phyloP scores from a whole-genome alignment of 2,329 filamentous ascomycete genomes.

The Alternaria brassicae region DNA sequence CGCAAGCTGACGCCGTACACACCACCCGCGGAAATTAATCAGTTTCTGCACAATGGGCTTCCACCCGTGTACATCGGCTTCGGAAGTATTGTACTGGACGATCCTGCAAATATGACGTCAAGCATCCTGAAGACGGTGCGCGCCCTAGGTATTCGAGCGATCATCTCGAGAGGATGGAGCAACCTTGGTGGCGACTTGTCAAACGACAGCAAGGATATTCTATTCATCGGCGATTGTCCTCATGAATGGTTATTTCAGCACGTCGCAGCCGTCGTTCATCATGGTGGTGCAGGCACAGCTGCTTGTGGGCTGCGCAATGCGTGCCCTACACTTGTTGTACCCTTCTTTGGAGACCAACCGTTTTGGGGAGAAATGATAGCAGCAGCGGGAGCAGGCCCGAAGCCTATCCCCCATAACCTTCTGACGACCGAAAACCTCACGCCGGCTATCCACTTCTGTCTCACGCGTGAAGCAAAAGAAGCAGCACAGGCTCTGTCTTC shows the following conservation, averaged over 20 bases:
- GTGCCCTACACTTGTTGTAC: conserved; percentile 78
- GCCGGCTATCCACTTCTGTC: conserved; percentile 31
- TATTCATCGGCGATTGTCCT: conserved; percentile 72
- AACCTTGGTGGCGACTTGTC: conserved; percentile 19
- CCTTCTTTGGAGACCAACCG: conserved; percentile 66
- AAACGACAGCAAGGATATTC: conserved; percentile 46
- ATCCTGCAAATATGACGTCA: conserved; percentile 54
- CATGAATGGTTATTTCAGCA: conserved; percentile 87
- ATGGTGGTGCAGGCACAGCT: conserved; percentile 86
- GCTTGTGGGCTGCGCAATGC: conserved; percentile 79
- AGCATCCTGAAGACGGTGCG: conserved; percentile 57
- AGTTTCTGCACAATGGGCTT: conserved; percentile 58
- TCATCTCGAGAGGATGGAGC: conserved; percentile 13
- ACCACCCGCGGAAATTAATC: conserved; percentile 49
- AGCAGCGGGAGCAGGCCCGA: conserved; percentile 39
- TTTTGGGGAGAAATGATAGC: conserved; percentile 46
- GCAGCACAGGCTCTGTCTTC: conserved; percentile 30
- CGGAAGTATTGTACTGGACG: conserved; percentile 63
- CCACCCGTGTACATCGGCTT: conserved; percentile 65
- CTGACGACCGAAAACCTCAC: conserved; percentile 36
- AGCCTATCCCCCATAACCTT: conserved; percentile 35
- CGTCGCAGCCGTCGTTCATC: conserved; percentile 80
- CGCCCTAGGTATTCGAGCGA: conserved; percentile 67
- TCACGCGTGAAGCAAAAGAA: conserved; percentile 22
- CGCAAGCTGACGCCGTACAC: conserved; percentile 48